phyloP scores from a whole-genome alignment of 2,329 filamentous ascomycete species.

The Stemphylium lycopersici region DNA sequence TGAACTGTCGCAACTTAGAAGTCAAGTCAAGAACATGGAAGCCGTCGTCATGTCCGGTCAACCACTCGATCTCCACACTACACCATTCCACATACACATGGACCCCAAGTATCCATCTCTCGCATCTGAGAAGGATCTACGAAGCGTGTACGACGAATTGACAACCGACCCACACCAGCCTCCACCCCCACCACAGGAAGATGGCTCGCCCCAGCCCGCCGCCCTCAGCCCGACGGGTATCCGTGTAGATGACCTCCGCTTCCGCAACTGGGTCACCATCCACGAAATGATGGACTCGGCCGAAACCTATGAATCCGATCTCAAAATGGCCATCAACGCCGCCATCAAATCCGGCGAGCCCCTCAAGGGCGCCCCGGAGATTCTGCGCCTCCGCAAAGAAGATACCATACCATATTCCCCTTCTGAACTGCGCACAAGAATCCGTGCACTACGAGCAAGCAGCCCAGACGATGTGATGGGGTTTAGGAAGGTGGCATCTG shows the following conservation, averaged over 20 bases:
- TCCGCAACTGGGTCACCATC: conserved; percentile 57
- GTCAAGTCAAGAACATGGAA: conserved; percentile 36
- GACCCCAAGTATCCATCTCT: conserved; percentile 30
- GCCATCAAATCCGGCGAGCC: conserved; percentile 19
- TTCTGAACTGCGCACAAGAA: conserved; percentile 5
- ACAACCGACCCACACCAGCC: conserved; percentile 50
- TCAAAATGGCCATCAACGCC: conserved; percentile 8
- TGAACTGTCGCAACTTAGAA: conserved; percentile 29
- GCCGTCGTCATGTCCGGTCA: conserved; percentile 41
- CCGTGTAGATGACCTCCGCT: conserved; percentile 54
- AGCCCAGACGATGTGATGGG: neutral
- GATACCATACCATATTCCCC: neutral
- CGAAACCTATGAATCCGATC: conserved; percentile 25
- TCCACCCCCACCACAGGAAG: conserved; percentile 16
- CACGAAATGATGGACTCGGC: conserved; percentile 54
- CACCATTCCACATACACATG: conserved; percentile 48
- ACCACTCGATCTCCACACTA: conserved; percentile 44
- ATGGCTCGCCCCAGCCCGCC: conserved; percentile 9
- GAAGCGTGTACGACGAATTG: conserved; percentile 52
- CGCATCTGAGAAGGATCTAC: conserved; percentile 37
- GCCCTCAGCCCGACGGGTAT: conserved; percentile 48
- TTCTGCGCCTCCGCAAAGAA: conserved; percentile 9
- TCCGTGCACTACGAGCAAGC: conserved; percentile 8
- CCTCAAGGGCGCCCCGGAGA: conserved; percentile 1
- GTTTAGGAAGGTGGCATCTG: conserved; percentile 7